Conservation (phyloP, 2,329 filamentous ascomycete genomes). For the Ophiostoma montium region DNA sequence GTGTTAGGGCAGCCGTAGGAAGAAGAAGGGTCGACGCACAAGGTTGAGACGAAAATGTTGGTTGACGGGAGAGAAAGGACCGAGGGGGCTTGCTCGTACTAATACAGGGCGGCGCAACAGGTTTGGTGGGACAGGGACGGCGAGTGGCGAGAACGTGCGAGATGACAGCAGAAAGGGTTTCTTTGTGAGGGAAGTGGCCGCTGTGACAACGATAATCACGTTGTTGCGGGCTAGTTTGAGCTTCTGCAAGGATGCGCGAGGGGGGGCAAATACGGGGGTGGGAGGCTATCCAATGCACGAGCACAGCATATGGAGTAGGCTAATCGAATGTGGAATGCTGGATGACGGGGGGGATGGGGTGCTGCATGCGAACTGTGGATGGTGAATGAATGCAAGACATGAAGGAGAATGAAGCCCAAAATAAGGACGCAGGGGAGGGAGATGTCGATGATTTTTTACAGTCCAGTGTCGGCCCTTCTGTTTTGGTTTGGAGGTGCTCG, state of each 20-base stretch:
- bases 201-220: no score
- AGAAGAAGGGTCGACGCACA: background rate
- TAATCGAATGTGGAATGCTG: background rate
- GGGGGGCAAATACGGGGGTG: no score
- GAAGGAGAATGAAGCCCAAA: background rate
- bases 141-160: slow-evolving; percentile 6
- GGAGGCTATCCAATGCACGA: background rate
- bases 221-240: background rate
- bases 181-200: background rate
- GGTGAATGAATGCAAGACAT: background rate
- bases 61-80: background rate
- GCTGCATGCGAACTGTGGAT: background rate
- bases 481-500: background rate
- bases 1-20: background rate
- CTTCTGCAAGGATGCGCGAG: background rate
- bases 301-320: background rate
- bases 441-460: background rate
- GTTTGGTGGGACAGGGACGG: background rate
- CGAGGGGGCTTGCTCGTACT: slow-evolving; percentile 4
- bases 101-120: background rate
- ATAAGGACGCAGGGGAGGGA: background rate
- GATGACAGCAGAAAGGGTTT: slow-evolving; percentile 1
- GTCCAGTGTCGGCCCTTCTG: background rate
- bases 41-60: background rate
- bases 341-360: background rate